phyloP scores from a whole-genome alignment of 768 basidiomycete genomes.

The Gloeophyllum trabeum region DNA sequence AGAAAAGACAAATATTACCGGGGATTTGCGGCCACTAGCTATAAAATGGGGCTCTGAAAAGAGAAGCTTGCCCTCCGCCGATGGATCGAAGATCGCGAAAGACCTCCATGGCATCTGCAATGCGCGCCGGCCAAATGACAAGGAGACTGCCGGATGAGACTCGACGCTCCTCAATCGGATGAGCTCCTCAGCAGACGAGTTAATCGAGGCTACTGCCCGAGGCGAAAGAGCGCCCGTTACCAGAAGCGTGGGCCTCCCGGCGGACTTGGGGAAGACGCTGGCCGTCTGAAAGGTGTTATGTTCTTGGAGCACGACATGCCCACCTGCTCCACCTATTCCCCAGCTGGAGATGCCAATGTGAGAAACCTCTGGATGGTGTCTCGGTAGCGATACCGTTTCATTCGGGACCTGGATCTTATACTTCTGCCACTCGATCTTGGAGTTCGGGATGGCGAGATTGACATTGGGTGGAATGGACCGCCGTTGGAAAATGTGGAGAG shows the following conservation, averaged over 20 bases:
- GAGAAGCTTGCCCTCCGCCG: not conserved
- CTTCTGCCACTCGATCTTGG: conserved; percentile 26
- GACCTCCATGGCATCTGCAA: conserved; percentile 11
- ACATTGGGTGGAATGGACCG: conserved; percentile 27
- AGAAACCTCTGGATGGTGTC: conserved; percentile 12
- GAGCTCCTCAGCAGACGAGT: not conserved
- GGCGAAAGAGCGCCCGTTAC: conserved; percentile 26
- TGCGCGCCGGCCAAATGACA: conserved; percentile 8
- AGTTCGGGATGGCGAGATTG: conserved; percentile 24
- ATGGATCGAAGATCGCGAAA: conserved; percentile 2
- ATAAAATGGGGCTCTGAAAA: conserved; percentile 19
- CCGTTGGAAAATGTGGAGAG: conserved; percentile 24
- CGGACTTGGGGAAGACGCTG: not conserved
- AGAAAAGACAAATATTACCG: conserved; percentile 26
- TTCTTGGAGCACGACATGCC: conserved; percentile 27
- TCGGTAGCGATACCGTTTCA: conserved; percentile 14
- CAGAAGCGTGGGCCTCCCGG: conserved; percentile 10
- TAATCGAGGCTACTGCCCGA: conserved; percentile 12
- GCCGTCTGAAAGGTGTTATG: conserved; percentile 12
- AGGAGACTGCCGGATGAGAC: not conserved
- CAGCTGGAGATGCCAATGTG: conserved; percentile 29
- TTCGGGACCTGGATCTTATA: conserved; percentile 25
- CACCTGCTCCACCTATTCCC: conserved; percentile 35
- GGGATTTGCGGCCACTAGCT: conserved; percentile 14
- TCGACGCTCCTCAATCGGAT: not conserved